Evolutionary conservation across 768 basidiomycete species (phyloP).

Genomic region (Lentinus tigrinus): DNA sequence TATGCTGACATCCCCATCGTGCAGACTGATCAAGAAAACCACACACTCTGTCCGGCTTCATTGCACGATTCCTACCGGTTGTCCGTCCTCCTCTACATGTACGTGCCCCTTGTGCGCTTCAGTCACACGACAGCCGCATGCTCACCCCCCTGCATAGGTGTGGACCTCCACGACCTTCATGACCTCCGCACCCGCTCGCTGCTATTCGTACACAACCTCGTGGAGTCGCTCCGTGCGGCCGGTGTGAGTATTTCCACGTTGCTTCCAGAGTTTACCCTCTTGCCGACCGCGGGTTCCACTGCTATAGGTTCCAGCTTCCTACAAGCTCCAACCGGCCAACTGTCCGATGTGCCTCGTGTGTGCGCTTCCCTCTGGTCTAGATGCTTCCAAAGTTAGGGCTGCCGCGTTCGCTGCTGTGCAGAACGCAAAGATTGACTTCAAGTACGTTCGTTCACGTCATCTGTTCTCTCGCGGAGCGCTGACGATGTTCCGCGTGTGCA

Average conservation of each 20-base stretch:
- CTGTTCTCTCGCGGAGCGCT: not conserved
- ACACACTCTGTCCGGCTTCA: constrained; percentile 53
- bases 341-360: constrained; percentile 60
- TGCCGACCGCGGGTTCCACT: not conserved
- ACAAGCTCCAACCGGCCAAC: constrained; percentile 60
- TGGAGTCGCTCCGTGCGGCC: constrained; percentile 56
- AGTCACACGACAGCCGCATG: constrained; percentile 7
- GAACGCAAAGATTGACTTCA: constrained; percentile 40
- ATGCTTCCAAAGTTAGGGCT: constrained; percentile 40
- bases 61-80: constrained; percentile 66
- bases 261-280: not conserved
- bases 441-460: constrained; percentile 32
- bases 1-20: not conserved
- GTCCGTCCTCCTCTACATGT: constrained; percentile 62
- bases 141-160: constrained; percentile 36
- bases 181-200: constrained; percentile 62
- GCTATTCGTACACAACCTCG: constrained; percentile 60
- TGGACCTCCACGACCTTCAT: constrained; percentile 69
- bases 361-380: constrained; percentile 45
- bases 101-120: constrained; percentile 26
- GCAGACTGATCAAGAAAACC: constrained; percentile 49
- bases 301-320: constrained; percentile 57
- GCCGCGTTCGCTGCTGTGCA: constrained; percentile 46
- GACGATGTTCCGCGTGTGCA: not conserved
- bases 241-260: constrained; percentile 42